These are phyloP conservation scores for Grosmannia serpens DNA, from an alignment of 2,329 filamentous ascomycete species.

Conservation along the genomic window DNA sequence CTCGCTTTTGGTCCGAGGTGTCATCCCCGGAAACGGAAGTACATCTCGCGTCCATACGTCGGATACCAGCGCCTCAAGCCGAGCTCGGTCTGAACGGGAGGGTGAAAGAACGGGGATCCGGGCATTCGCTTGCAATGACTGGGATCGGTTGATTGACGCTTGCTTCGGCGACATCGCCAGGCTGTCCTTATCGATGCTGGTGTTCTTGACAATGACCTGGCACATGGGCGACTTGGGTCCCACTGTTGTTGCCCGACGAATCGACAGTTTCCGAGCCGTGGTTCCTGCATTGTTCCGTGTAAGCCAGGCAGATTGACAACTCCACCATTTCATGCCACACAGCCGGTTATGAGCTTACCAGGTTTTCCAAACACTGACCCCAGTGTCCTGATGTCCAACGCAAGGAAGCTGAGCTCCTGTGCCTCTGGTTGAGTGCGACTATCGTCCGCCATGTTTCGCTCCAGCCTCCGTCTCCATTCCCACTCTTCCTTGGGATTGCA, in stretches of 20 bases:
- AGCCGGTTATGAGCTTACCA: constrained; percentile 29
- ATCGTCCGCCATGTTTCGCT: constrained; percentile 36
- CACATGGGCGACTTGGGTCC: constrained; percentile 55
- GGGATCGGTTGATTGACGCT: constrained; percentile 60
- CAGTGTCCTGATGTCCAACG: constrained; percentile 60
- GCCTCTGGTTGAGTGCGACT: constrained; percentile 33
- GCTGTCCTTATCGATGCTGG: constrained; percentile 51
- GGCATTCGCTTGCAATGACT: constrained; percentile 60
- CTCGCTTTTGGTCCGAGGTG: constrained; percentile 50
- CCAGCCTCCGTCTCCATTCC: constrained; percentile 65
- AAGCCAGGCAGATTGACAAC: neutral
- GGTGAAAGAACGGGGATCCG: constrained; percentile 61
- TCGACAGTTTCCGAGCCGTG: constrained; percentile 57
- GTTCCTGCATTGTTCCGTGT: constrained; percentile 31
- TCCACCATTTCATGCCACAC: neutral
- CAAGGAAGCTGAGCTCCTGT: constrained; percentile 50
- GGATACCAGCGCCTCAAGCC: constrained; percentile 60
- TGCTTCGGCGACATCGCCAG: constrained; percentile 29
- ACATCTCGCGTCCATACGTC: constrained; percentile 78
- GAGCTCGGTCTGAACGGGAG: constrained; percentile 60
- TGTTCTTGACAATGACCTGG: constrained; percentile 81
- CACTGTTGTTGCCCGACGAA: constrained; percentile 67
- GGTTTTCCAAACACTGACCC: constrained; percentile 65
- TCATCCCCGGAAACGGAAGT: constrained; percentile 76
- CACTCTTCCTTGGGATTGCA: constrained; percentile 71